These are phyloP conservation scores for Cicer pinnatifidum DNA, from an alignment of 306 rosid species.

Conservation along the genomic window DNA sequence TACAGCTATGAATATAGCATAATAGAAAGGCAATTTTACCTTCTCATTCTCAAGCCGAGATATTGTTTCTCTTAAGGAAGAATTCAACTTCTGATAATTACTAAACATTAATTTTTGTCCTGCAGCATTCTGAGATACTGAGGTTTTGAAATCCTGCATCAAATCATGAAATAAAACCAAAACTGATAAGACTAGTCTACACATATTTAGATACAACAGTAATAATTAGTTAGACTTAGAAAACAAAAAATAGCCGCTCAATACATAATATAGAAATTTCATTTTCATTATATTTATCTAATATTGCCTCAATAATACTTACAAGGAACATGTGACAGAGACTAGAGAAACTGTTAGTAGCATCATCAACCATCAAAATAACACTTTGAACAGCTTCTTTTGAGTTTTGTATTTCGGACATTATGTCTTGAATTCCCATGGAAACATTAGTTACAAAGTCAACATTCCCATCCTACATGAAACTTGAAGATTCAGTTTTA, in stretches of 20 bases:
- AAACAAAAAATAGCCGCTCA: constrained; percentile 29
- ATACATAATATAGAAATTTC: constrained; percentile 15
- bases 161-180: constrained; percentile 35
- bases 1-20: constrained; percentile 22
- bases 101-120: constrained; percentile 54
- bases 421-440: constrained; percentile 61
- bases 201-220: constrained; percentile 25
- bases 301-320: constrained; percentile 52
- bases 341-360: constrained; percentile 57
- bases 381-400: constrained; percentile 57
- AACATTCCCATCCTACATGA: constrained; percentile 62
- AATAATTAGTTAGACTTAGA: constrained; percentile 14
- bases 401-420: constrained; percentile 66
- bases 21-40: constrained; percentile 49
- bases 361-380: constrained; percentile 63
- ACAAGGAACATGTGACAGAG: constrained; percentile 61
- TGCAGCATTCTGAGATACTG: constrained; percentile 48
- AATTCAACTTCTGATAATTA: constrained; percentile 57
- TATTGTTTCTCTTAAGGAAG: constrained; percentile 61
- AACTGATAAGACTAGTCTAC: constrained; percentile 5
- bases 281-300: constrained; percentile 2
- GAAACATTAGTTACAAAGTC: constrained; percentile 55
- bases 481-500: constrained; percentile 46
- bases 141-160: constrained; percentile 69
- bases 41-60: constrained; percentile 72